Conservation (phyloP, 2,329 filamentous ascomycete genomes). For the Septoria linicola region DNA sequence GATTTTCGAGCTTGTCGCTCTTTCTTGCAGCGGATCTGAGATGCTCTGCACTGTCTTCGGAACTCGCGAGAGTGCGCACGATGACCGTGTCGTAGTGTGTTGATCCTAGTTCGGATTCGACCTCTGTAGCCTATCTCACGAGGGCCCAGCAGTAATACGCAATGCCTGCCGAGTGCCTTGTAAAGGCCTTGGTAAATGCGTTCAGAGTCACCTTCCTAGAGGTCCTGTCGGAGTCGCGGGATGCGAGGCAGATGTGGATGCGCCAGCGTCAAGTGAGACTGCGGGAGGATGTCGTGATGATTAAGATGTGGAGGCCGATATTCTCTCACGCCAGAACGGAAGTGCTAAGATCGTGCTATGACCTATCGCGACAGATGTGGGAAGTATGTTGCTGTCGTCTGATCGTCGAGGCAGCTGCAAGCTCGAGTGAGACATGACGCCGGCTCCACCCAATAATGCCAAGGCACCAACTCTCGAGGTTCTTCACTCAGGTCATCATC, state of each 20-base stretch:
- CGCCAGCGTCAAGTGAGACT: neutral
- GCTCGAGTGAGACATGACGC: too few relatives aligned
- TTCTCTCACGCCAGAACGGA: too few relatives aligned
- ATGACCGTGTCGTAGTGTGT: constrained; percentile 6
- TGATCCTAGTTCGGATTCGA: constrained; percentile 9
- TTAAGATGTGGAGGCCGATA: too few relatives aligned
- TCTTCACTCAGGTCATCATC: neutral
- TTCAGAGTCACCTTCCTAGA: constrained; percentile 5
- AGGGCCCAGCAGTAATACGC: constrained; percentile 4
- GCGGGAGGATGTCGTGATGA: too few relatives aligned
- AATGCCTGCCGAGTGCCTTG: constrained; percentile 6
- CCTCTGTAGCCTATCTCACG: constrained; percentile 13
- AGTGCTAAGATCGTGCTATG: neutral
- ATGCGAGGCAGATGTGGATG: neutral
- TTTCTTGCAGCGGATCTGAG: neutral
- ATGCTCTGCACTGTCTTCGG: constrained; percentile 5
- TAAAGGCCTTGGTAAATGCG: constrained; percentile 5
- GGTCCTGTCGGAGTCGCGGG: neutral
- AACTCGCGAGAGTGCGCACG: constrained; percentile 9
- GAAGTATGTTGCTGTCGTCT: neutral
- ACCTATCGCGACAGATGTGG: too few relatives aligned
- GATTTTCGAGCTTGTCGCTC: neutral
- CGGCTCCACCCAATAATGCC: neutral
- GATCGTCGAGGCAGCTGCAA: neutral
- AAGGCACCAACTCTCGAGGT: neutral